Evolutionary conservation across 2,329 filamentous ascomycete genomes (phyloP).

Genomic region (Ceratocystis huliohia): DNA sequence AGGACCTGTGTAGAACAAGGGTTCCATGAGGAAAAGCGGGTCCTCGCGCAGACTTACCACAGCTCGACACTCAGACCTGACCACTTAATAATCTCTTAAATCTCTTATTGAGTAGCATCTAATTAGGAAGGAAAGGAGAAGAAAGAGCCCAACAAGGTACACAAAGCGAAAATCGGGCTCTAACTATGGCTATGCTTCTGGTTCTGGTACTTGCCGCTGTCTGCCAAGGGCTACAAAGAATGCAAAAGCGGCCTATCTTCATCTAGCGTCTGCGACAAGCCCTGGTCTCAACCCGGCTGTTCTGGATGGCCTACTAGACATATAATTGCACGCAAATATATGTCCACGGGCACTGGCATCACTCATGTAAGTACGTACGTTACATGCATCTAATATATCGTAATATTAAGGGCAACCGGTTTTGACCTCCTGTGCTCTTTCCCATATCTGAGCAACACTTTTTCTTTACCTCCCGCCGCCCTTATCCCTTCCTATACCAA

Average conservation of each 20-base stretch:
- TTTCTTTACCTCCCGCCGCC: neutral
- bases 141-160: neutral
- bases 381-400: neutral
- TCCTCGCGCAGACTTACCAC: neutral
- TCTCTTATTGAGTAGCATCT: neutral
- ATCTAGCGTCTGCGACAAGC: neutral
- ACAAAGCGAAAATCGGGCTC: neutral
- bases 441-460: neutral
- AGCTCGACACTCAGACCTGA: too few relatives aligned
- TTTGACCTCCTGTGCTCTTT: neutral
- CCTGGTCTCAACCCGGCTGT: neutral
- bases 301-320: neutral
- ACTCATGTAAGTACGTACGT: neutral
- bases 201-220: neutral
- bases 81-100: too few relatives aligned
- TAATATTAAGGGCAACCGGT: neutral
- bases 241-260: neutral
- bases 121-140: neutral
- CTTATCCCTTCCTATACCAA: neutral
- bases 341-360: neutral
- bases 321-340: neutral
- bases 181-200: neutral
- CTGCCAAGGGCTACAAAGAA: neutral
- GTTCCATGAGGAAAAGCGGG: slow-evolving; percentile 7
- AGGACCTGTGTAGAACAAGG: neutral